phyloP scores from a whole-genome alignment of 169 alveolate genomes.

The Babesia divergens region DNA sequence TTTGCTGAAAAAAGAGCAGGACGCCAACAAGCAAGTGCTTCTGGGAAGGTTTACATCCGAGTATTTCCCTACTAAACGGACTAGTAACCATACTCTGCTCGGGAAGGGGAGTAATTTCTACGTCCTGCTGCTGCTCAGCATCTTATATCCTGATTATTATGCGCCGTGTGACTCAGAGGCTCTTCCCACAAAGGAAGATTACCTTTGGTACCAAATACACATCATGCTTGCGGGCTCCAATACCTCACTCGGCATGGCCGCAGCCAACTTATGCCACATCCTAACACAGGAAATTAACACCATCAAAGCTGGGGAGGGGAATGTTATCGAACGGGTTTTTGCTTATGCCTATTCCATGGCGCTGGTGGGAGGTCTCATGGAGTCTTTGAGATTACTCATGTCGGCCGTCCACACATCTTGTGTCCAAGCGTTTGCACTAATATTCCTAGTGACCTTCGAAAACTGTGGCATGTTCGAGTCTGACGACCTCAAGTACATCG shows the following conservation, averaged over 20 bases:
- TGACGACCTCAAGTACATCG: constrained; percentile 47
- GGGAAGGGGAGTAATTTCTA: constrained; percentile 48
- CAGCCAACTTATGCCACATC: constrained; percentile 33
- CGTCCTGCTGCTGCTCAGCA: constrained; percentile 33
- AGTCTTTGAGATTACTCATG: constrained; percentile 56
- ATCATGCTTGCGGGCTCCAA: constrained; percentile 29
- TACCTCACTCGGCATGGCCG: constrained; percentile 23
- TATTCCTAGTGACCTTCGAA: constrained; percentile 45
- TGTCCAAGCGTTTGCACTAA: constrained; percentile 51
- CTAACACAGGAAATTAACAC: constrained; percentile 47
- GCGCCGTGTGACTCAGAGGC: constrained; percentile 40
- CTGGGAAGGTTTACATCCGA: constrained; percentile 34
- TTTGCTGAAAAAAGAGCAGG: neutral
- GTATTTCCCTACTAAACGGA: constrained; percentile 37
- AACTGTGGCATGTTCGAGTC: constrained; percentile 34
- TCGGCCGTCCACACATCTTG: constrained; percentile 28
- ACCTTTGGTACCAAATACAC: constrained; percentile 57
- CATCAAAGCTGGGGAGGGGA: constrained; percentile 22
- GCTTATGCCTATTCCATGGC: constrained; percentile 61
- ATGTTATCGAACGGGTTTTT: constrained; percentile 38
- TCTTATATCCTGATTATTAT: constrained; percentile 52
- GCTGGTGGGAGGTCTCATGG: constrained; percentile 62
- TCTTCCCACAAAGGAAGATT: constrained; percentile 56
- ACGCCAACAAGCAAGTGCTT: constrained; percentile 21
- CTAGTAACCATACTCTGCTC: neutral